These are phyloP conservation scores for Saccharomyces hybrid DNA, from an alignment of 1,139 yeast species.

Conservation along the genomic window DNA sequence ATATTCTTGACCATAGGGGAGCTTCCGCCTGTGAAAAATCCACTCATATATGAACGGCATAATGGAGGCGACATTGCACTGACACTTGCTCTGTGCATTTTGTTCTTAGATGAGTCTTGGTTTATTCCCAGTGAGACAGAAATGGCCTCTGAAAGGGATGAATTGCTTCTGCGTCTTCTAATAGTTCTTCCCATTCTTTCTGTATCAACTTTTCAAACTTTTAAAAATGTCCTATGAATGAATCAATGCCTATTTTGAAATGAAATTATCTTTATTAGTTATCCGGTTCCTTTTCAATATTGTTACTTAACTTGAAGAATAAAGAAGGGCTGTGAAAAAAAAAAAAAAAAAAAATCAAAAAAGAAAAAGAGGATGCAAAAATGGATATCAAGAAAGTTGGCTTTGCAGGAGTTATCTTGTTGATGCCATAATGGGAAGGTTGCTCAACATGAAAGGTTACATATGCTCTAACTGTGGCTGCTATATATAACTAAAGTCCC, in stretches of 20 bases:
- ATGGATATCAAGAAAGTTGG: neutral
- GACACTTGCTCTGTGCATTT: neutral
- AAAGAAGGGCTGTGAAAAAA: neutral
- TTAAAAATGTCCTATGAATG: neutral
- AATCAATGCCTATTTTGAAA: neutral
- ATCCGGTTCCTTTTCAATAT: neutral
- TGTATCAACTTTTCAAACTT: neutral
- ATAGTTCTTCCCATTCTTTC: neutral
- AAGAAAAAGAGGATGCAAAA: neutral
- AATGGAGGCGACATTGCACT: conserved; percentile 8
- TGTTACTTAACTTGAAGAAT: neutral
- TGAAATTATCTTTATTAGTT: neutral
- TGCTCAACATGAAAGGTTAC: neutral
- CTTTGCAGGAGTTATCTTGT: neutral
- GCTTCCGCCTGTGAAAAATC: conserved; percentile 15
- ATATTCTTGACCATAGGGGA: conserved; percentile 5
- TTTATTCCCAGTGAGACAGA: conserved; percentile 28
- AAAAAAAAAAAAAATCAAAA: neutral
- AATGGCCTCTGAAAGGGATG: conserved; percentile 23
- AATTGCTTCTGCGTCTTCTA: conserved; percentile 2
- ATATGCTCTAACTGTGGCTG: neutral
- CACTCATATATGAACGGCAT: conserved; percentile 34
- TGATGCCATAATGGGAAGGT: neutral
- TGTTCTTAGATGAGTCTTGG: conserved; percentile 6
- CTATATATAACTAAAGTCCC: neutral